Evolutionary conservation across 2,329 filamentous ascomycete genomes (phyloP).

Genomic region (Hymenoscyphus occultus): DNA sequence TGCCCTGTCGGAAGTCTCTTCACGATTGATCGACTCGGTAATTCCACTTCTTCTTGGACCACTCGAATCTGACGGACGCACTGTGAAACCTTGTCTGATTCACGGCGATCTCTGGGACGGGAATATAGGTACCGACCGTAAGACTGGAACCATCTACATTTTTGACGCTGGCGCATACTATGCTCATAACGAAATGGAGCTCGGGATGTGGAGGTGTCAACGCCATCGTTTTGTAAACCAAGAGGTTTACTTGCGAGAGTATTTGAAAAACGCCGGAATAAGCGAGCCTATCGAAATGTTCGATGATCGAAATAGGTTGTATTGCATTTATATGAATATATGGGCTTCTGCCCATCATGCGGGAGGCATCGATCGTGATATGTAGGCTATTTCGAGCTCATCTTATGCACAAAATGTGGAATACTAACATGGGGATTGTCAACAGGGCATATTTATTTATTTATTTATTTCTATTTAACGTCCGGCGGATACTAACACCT

Average conservation of each 20-base stretch:
- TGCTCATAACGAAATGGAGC: conserved; percentile 25
- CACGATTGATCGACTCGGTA: conserved; percentile 7
- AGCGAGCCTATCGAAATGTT: conserved; percentile 35
- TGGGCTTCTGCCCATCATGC: conserved; percentile 13
- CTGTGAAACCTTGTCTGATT: conserved; percentile 24
- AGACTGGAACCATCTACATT: conserved; percentile 21
- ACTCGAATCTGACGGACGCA: conserved; percentile 22
- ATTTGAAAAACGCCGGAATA: conserved; percentile 10
- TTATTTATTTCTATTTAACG: too few relatives aligned
- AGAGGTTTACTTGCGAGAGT: conserved; percentile 17
- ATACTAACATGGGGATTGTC: not conserved
- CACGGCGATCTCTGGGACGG: conserved; percentile 29
- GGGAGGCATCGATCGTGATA: conserved; percentile 4
- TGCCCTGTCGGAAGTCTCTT: conserved; percentile 6
- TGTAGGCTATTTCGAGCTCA: conserved; percentile 10
- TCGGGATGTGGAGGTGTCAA: conserved; percentile 20
- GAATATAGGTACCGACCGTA: conserved; percentile 18
- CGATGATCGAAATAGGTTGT: conserved; percentile 35
- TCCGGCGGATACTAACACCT: too few relatives aligned
- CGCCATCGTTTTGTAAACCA: conserved; percentile 9
- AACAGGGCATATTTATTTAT: too few relatives aligned
- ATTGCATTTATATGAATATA: conserved; percentile 22
- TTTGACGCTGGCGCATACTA: conserved; percentile 23
- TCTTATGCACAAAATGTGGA: not conserved
- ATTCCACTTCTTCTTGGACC: conserved; percentile 18